Evolutionary conservation across 192 early-diverging fungal species (phyloP).

Genomic region (Rhizophagus clarus): DNA sequence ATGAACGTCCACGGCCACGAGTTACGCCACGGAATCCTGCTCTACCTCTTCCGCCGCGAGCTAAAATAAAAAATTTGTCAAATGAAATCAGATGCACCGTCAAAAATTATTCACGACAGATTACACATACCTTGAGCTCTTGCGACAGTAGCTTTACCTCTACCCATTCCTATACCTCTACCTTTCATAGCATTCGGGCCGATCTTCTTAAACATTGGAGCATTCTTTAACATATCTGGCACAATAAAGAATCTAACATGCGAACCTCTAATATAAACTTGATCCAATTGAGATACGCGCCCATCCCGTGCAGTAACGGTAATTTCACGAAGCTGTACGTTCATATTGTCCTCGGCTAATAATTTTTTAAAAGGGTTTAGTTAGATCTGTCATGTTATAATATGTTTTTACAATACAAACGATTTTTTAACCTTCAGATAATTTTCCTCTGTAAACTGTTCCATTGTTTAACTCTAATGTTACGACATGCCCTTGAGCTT

Average conservation of each 20-base stretch:
- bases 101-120: neutral
- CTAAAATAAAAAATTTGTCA: constrained; percentile 14
- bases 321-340: constrained; percentile 94
- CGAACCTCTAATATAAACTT: constrained; percentile 95
- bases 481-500: constrained; percentile 95
- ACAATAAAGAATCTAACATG: constrained; percentile 92
- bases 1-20: constrained; percentile 21
- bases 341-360: constrained; percentile 98
- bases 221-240: constrained; percentile 99
- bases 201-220: constrained; percentile 96
- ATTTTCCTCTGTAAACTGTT: constrained; percentile 90
- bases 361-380: neutral
- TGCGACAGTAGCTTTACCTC: constrained; percentile 83
- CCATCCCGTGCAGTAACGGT: constrained; percentile 93
- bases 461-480: constrained; percentile 96
- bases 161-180: constrained; percentile 79
- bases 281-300: constrained; percentile 86
- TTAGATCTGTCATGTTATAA: neutral
- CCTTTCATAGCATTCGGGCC: constrained; percentile 82
- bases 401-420: neutral
- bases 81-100: neutral
- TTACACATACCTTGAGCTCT: constrained; percentile 64
- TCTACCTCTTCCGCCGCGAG: constrained; percentile 23
- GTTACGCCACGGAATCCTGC: constrained; percentile 18
- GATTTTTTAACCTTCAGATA: constrained; percentile 74